Evolutionary conservation across 2,329 filamentous ascomycete genomes (phyloP).

Genomic region (Fusarium devonianum): DNA sequence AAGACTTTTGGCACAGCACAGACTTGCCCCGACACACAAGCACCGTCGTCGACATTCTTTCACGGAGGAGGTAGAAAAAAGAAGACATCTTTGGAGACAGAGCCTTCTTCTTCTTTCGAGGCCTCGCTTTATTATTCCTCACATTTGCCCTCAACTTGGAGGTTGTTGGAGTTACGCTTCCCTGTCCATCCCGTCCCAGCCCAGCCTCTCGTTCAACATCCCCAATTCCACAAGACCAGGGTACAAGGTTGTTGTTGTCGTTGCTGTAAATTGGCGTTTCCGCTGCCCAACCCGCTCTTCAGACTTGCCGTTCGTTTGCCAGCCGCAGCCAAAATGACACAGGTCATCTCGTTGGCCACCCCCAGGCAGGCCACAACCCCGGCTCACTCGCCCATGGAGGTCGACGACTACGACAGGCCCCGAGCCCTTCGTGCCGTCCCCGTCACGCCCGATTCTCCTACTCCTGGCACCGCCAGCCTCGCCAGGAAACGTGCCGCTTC

Average conservation of each 20-base stretch:
- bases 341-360: slow-evolving; percentile 41
- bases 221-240: slow-evolving; percentile 11
- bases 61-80: slow-evolving; percentile 8
- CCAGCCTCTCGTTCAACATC: slow-evolving; percentile 14
- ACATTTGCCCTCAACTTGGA: slow-evolving; percentile 10
- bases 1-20: slow-evolving; percentile 32
- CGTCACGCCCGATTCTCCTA: slow-evolving; percentile 38
- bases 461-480: slow-evolving; percentile 35
- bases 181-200: slow-evolving; percentile 3
- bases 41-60: slow-evolving; percentile 24
- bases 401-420: slow-evolving; percentile 34
- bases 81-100: slow-evolving; percentile 1
- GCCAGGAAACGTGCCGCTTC: slow-evolving; percentile 55
- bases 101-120: slow-evolving; percentile 1
- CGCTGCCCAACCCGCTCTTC: slow-evolving; percentile 13
- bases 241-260: slow-evolving; percentile 13
- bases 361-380: slow-evolving; percentile 39
- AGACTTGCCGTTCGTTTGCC: slow-evolving; percentile 31
- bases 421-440: slow-evolving; percentile 30
- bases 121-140: slow-evolving; percentile 11
- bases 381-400: slow-evolving; percentile 35
- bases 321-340: slow-evolving; percentile 38
- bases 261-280: slow-evolving; percentile 3
- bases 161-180: not conserved
- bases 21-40: slow-evolving; percentile 27